Percentiles rank a stretch among this genome's conserved stretches.
Conservation (phyloP, 2,329 filamentous ascomycete genomes). For the Pleomassaria siparia region DNA sequence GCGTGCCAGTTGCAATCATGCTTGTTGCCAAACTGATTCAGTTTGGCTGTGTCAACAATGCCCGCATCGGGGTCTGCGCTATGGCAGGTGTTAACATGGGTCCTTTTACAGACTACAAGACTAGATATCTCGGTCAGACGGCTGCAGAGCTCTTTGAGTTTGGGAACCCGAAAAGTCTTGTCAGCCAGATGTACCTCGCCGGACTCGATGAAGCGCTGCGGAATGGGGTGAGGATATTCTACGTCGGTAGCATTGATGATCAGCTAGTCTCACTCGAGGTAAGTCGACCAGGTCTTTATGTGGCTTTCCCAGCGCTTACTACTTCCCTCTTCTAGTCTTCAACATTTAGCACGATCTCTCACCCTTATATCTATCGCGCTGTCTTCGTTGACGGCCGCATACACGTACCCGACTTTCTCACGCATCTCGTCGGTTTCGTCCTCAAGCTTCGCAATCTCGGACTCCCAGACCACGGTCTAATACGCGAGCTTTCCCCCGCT, state of each 20-base stretch:
- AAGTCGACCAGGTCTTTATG: conserved; percentile 30
- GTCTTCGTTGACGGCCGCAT: conserved; percentile 93
- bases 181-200: conserved; percentile 78
- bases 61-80: conserved; percentile 81
- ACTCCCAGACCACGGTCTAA: conserved; percentile 87
- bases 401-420: conserved; percentile 91
- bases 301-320: not conserved
- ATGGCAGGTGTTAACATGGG: conserved; percentile 92
- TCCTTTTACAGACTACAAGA: conserved; percentile 89
- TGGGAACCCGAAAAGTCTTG: conserved; percentile 74
- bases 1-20: conserved; percentile 91
- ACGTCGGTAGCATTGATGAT: conserved; percentile 93
- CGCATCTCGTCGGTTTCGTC: conserved; percentile 87
- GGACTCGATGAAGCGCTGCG: conserved; percentile 73
- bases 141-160: conserved; percentile 97
- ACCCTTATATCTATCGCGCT: conserved; percentile 93
- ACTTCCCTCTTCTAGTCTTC: conserved; percentile 62
- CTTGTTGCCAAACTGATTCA: conserved; percentile 89
- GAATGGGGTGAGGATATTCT: conserved; percentile 81
- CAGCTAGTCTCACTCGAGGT: conserved; percentile 92
- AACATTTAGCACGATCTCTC: conserved; percentile 78
- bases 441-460: conserved; percentile 93
- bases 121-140: conserved; percentile 82
- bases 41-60: conserved; percentile 76
- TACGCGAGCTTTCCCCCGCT: conserved; percentile 84